phyloP scores from a whole-genome alignment of 192 early-diverging fungal species.

The Coemansia interrupta region DNA sequence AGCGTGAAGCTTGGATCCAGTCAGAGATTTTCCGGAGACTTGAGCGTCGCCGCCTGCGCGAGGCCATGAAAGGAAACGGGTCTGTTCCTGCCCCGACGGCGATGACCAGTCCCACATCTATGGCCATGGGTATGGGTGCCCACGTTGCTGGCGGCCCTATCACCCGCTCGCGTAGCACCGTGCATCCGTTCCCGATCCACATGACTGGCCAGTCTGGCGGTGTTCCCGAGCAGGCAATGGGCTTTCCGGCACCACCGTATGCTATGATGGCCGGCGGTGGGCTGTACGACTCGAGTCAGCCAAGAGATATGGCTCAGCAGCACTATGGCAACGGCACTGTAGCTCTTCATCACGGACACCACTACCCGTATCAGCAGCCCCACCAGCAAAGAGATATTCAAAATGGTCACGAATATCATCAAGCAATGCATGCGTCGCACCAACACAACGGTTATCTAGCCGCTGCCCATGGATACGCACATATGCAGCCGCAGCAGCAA shows the following conservation, averaged over 20 bases:
- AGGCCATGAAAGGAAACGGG: slow-evolving; percentile 46
- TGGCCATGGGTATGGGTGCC: slow-evolving; percentile 21
- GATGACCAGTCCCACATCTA: slow-evolving; percentile 20
- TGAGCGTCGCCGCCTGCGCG: slow-evolving; percentile 46
- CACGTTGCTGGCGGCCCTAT: slow-evolving; percentile 34
- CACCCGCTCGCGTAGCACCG: slow-evolving; percentile 42
- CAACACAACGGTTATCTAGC: slow-evolving; percentile 7
- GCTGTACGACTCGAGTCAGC: slow-evolving; percentile 17
- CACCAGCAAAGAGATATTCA: slow-evolving; percentile 13
- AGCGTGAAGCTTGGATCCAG: slow-evolving; percentile 63
- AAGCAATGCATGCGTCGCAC: slow-evolving; percentile 1
- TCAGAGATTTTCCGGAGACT: slow-evolving; percentile 59
- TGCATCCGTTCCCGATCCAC: slow-evolving; percentile 44
- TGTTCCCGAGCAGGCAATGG: slow-evolving; percentile 37
- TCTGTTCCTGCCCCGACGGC: slow-evolving; percentile 39
- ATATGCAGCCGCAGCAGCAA: slow-evolving; percentile 6
- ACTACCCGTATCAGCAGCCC: slow-evolving; percentile 10
- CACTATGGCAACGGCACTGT: slow-evolving; percentile 11
- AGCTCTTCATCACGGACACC: slow-evolving; percentile 2
- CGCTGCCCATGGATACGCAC: background rate
- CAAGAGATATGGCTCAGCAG: slow-evolving; percentile 8
- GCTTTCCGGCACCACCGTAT: slow-evolving; percentile 38
- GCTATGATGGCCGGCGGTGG: slow-evolving; percentile 39
- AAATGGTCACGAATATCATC: slow-evolving; percentile 11
- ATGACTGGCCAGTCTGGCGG: slow-evolving; percentile 14